phyloP scores from a whole-genome alignment of 306 rosid genomes.

The Sicyos edulis region DNA sequence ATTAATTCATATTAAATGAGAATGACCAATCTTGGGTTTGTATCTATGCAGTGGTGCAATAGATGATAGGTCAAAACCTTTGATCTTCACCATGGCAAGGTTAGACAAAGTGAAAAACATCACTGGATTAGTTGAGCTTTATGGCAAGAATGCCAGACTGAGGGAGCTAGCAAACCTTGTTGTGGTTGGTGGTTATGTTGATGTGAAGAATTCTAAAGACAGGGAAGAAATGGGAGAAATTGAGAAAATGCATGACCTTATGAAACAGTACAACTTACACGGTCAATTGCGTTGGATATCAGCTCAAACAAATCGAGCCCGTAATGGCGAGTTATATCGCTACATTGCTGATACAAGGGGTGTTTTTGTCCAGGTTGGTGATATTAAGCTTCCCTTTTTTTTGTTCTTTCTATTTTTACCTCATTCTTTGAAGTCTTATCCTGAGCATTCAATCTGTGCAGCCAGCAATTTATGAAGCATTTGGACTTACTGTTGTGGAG shows the following conservation, averaged over 20 bases:
- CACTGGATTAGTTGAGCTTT: slow-evolving; percentile 73
- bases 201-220: slow-evolving; percentile 67
- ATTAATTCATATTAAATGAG: background rate
- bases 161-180: slow-evolving; percentile 88
- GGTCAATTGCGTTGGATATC: slow-evolving; percentile 85
- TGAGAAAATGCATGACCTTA: slow-evolving; percentile 81
- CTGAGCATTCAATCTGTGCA: slow-evolving; percentile 27
- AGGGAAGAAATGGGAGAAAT: slow-evolving; percentile 88
- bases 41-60: slow-evolving; percentile 53
- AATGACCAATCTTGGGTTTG: slow-evolving; percentile 22
- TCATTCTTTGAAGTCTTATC: background rate
- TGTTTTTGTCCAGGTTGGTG: slow-evolving; percentile 70
- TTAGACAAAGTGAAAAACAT: slow-evolving; percentile 75
- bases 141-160: slow-evolving; percentile 57
- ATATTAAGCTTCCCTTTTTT: background rate
- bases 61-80: slow-evolving; percentile 67
- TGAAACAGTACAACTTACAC: slow-evolving; percentile 43
- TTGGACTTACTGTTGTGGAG: slow-evolving; percentile 96
- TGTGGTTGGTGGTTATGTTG: slow-evolving; percentile 71
- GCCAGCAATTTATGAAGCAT: slow-evolving; percentile 98
- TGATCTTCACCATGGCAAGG: slow-evolving; percentile 90
- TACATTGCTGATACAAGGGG: slow-evolving; percentile 83
- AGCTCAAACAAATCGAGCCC: slow-evolving; percentile 80
- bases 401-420: background rate
- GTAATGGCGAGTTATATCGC: slow-evolving; percentile 90